Base-by-base conservation (phyloP, 2,329 filamentous ascomycete genomes). In the Colletotrichum acutatum region DNA sequence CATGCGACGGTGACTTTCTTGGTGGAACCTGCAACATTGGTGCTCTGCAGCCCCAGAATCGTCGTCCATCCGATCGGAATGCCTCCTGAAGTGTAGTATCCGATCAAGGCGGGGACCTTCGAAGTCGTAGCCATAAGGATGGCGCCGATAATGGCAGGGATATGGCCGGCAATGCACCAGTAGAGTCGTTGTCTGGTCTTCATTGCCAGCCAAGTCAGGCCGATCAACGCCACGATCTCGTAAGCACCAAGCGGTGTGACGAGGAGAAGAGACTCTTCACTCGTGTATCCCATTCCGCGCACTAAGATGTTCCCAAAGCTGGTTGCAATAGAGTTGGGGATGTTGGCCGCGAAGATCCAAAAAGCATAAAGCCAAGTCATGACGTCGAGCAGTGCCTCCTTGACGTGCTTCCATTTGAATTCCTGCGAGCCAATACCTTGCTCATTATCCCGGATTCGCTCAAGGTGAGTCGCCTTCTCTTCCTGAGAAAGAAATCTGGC, bases 341-440 rank as follows among this genome's bases (percentile, higher is more conserved):
- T 79, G 54, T 76, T 78, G 14, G 68, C 71, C 22, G 76, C 74
- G 5, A 81, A 66, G 24, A 77, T 75, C 46, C 78, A 75, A 22
- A 77, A 59, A 11, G 80, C 72, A 26, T 81, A 72, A 8, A 78
- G 65, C 78, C 78, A 80, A 1, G 75, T 72, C 65, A 80, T 79
- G 11, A 69, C 34, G 30, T 81, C 79, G 9, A 75, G 58, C 6
- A 80, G 53, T 0, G 76, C 78, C 63, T 81, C 81, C 61, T 79
- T 79, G 52, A 91, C 82, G 77, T 94, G 91, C 66, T 92, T 89
- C 77, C 85, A 79, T 77, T 92, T 92, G 81, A 90, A 92, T 75
- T 93, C 89, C 81, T 91, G 91, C 76, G 93, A 93, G 4, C 90
- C 90, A 24, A 93, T 90, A 4, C 91, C 91, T 78, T 93, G 91